phyloP scores from a whole-genome alignment of 345 rosid genomes.

The Eutrema japonicum region DNA sequence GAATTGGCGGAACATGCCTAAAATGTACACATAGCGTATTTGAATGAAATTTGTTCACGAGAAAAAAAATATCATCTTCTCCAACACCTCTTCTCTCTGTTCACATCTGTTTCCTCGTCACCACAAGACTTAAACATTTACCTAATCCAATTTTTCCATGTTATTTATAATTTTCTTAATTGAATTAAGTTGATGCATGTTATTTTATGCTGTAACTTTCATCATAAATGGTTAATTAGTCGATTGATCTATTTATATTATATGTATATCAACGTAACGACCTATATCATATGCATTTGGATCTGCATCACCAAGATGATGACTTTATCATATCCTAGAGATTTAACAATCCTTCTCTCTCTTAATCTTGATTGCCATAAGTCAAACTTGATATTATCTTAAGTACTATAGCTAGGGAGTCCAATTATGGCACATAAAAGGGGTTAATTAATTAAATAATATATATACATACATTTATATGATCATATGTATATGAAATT shows the following conservation, averaged over 20 bases:
- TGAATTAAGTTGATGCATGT: slow-evolving; percentile 32
- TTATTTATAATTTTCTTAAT: neutral
- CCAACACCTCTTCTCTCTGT: slow-evolving; percentile 29
- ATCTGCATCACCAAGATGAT: slow-evolving; percentile 45
- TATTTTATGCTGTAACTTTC: slow-evolving; percentile 40
- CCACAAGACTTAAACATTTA: slow-evolving; percentile 23
- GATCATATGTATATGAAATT: neutral
- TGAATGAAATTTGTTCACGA: slow-evolving; percentile 42
- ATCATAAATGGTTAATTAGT: slow-evolving; percentile 34
- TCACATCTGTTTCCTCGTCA: slow-evolving; percentile 43
- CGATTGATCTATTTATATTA: slow-evolving; percentile 35
- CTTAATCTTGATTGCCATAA: slow-evolving; percentile 43
- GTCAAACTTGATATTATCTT: slow-evolving; percentile 36
- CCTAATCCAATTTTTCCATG: slow-evolving; percentile 29
- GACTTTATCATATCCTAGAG: slow-evolving; percentile 43
- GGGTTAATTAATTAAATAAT: neutral
- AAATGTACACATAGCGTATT: slow-evolving; percentile 41
- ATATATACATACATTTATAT: neutral
- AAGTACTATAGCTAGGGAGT: slow-evolving; percentile 11
- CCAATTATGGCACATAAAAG: slow-evolving; percentile 31
- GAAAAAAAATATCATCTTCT: slow-evolving; percentile 31
- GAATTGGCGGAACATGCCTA: slow-evolving; percentile 29
- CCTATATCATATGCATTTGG: slow-evolving; percentile 40
- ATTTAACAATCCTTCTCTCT: slow-evolving; percentile 44
- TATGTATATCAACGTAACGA: slow-evolving; percentile 36